phyloP scores from a whole-genome alignment of 2,329 filamentous ascomycete species.

The Metarhizium guizhouense region DNA sequence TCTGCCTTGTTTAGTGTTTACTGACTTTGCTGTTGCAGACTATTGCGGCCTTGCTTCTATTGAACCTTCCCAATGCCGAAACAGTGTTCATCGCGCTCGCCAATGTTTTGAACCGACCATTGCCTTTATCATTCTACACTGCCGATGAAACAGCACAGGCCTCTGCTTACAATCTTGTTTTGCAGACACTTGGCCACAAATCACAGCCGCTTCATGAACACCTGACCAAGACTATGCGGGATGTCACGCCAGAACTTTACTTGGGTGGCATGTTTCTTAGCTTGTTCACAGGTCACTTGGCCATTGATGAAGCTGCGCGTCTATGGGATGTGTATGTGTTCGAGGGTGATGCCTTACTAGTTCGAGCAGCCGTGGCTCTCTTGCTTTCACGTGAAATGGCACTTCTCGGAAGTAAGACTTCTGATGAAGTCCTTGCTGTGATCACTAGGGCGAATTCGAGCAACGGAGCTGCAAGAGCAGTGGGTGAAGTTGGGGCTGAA shows the following conservation, averaged over 20 bases:
- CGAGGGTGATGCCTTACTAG: constrained; percentile 65
- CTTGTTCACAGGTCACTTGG: constrained; percentile 54
- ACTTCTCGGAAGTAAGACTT: constrained; percentile 36
- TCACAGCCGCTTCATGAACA: constrained; percentile 55
- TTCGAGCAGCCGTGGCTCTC: constrained; percentile 63
- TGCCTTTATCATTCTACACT: constrained; percentile 68
- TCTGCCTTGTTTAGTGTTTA: not conserved
- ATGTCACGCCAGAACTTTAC: constrained; percentile 41
- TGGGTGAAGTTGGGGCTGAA: constrained; percentile 37
- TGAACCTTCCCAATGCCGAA: constrained; percentile 57
- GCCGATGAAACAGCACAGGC: constrained; percentile 59
- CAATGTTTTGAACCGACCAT: constrained; percentile 67
- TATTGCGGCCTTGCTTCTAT: constrained; percentile 62
- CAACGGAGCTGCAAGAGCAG: constrained; percentile 21
- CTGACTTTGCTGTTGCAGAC: constrained; percentile 33
- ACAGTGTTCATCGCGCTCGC: constrained; percentile 63
- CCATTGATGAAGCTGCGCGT: constrained; percentile 60
- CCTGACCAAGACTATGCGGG: constrained; percentile 41
- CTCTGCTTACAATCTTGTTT: constrained; percentile 59
- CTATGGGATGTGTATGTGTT: constrained; percentile 80
- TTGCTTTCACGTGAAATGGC: constrained; percentile 45
- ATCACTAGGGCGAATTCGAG: constrained; percentile 21
- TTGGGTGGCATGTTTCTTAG: constrained; percentile 52
- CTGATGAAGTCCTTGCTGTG: constrained; percentile 33
- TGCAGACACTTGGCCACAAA: constrained; percentile 58